A percentile compares a stretch with the other conserved stretches of the same genome.
phyloP scores from a whole-genome alignment of 2,329 filamentous ascomycete species.

The Pseudofabraea citricarpa region DNA sequence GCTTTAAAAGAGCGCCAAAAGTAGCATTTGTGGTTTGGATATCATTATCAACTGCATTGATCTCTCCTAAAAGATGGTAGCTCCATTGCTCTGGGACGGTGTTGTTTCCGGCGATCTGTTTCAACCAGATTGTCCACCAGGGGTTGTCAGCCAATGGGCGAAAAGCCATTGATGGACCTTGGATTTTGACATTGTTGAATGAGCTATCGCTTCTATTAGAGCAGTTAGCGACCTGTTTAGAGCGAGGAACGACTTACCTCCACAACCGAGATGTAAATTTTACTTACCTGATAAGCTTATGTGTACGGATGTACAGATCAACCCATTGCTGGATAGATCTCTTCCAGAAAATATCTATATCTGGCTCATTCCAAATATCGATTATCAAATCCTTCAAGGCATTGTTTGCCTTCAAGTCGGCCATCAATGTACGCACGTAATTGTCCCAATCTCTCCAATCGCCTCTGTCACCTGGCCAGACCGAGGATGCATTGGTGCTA shows the following conservation, averaged over 20 bases:
- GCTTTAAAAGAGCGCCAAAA: constrained; percentile 21
- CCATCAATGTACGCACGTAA: constrained; percentile 33
- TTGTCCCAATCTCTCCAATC: constrained; percentile 39
- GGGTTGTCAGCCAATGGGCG: constrained; percentile 26
- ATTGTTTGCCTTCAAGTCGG: constrained; percentile 30
- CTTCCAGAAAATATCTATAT: constrained; percentile 30
- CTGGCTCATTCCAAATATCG: constrained; percentile 52
- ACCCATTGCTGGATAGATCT: constrained; percentile 34
- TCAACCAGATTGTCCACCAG: constrained; percentile 37
- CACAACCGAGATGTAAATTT: no score
- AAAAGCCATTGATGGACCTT: constrained; percentile 33
- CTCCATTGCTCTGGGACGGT: constrained; percentile 38
- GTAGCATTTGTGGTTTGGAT: constrained; percentile 24
- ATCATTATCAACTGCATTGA: constrained; percentile 15
- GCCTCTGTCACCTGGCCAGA: constrained; percentile 42
- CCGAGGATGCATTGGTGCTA: constrained; percentile 24
- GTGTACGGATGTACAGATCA: constrained; percentile 20
- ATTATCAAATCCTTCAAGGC: constrained; percentile 33
- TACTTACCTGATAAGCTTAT: constrained; percentile 15
- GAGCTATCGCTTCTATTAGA: background rate
- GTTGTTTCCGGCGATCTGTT: constrained; percentile 29
- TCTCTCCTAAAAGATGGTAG: constrained; percentile 36
- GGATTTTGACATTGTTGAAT: constrained; percentile 19
- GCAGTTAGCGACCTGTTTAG: background rate
- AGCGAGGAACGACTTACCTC: background rate